phyloP scores from a whole-genome alignment of 176 grass and related monocot genomes.

The Ampelocalamus luodianensis region DNA sequence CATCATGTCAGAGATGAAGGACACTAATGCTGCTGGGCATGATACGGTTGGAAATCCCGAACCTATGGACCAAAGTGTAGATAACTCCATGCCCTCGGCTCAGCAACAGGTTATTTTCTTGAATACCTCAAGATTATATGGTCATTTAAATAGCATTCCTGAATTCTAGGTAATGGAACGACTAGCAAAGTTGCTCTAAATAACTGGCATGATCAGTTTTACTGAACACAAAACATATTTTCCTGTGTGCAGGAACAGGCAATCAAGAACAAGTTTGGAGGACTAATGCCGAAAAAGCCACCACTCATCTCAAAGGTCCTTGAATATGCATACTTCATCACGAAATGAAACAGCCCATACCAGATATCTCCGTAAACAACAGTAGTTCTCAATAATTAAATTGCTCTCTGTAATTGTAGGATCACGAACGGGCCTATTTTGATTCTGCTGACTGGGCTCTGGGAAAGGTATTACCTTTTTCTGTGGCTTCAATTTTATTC shows the following conservation, averaged over 20 bases:
- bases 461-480: constrained; percentile 67
- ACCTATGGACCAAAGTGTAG: constrained; percentile 63
- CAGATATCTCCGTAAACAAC: constrained; percentile 14
- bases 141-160: not conserved
- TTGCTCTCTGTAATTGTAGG: constrained; percentile 54
- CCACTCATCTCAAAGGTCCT: constrained; percentile 89
- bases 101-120: constrained; percentile 71
- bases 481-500: not conserved
- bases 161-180: constrained; percentile 4
- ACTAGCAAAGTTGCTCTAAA: not conserved
- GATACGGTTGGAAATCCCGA: constrained; percentile 43
- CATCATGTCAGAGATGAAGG: constrained; percentile 57
- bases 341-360: not conserved
- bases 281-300: constrained; percentile 84
- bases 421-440: constrained; percentile 90
- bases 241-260: constrained; percentile 62
- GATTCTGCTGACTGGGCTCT: constrained; percentile 96
- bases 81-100: constrained; percentile 72
- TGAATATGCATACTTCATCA: constrained; percentile 13
- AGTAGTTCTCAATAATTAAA: constrained; percentile 3
- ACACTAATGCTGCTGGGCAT: constrained; percentile 27
- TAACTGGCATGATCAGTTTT: constrained; percentile 16
- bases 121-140: constrained; percentile 14
- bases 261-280: constrained; percentile 91
- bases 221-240: constrained; percentile 27